Conservation (phyloP, 177 flowering plant genomes). For the Vitis hybrid region DNA sequence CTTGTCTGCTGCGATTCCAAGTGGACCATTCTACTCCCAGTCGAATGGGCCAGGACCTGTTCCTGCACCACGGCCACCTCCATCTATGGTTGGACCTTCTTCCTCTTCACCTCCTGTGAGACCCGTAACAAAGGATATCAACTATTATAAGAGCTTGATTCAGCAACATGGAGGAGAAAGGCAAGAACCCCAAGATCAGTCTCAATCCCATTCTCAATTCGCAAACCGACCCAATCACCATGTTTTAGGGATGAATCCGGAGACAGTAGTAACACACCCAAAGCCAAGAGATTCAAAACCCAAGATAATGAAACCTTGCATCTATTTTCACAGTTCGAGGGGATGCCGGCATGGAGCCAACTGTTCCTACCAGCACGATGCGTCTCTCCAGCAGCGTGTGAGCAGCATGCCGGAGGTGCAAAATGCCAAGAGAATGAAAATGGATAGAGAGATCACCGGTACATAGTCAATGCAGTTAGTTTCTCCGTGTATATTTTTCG, state of each 20-base stretch:
- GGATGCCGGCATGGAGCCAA: conserved; percentile 88
- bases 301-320: conserved; percentile 74
- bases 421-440: conserved; percentile 77
- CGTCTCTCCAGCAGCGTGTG: conserved; percentile 38
- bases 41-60: conserved; percentile 29
- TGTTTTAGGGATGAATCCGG: conserved; percentile 27
- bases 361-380: conserved; percentile 74
- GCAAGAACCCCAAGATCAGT: conserved; percentile 25
- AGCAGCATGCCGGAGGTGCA: conserved; percentile 48
- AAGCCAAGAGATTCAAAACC: conserved; percentile 54
- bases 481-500: conserved; percentile 4
- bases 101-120: conserved; percentile 22
- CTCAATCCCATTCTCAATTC: conserved; percentile 17
- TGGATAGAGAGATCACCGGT: conserved; percentile 80
- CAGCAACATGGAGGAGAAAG: conserved; percentile 90
- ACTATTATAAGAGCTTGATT: conserved; percentile 84
- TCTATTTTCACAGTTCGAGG: conserved; percentile 69
- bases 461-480: conserved; percentile 9
- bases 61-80: conserved; percentile 24
- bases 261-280: conserved; percentile 21
- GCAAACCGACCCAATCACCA: conserved; percentile 30
- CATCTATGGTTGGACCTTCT: conserved; percentile 19
- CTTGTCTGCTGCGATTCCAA: conserved; percentile 19
- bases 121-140: conserved; percentile 51
- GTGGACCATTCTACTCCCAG: conserved; percentile 33